Conservation (phyloP, 2,329 filamentous ascomycete genomes). For the Thelonectria discophora region DNA sequence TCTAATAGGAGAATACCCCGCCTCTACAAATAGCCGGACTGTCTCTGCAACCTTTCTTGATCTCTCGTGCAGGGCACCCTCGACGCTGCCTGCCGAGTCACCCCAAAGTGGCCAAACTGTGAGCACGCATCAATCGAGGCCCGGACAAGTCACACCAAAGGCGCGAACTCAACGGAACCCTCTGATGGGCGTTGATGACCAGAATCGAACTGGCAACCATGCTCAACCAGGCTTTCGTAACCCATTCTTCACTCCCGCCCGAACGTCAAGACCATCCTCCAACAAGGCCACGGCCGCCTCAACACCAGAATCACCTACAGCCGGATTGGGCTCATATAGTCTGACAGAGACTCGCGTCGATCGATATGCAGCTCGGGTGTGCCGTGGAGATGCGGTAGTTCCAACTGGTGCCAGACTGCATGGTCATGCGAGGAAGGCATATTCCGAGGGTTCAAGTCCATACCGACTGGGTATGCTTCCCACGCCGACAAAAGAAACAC, state of each 20-base stretch:
- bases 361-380: slow-evolving; percentile 4
- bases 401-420: slow-evolving; percentile 4
- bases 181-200: background rate
- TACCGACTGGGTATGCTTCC: background rate
- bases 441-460: background rate
- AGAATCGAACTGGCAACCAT: slow-evolving; percentile 10
- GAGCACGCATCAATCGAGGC: background rate
- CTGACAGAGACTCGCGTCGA: background rate
- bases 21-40: background rate
- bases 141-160: background rate
- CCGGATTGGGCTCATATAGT: background rate
- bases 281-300: slow-evolving; percentile 12
- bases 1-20: slow-evolving; percentile 6
- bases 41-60: background rate
- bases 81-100: slow-evolving; percentile 7
- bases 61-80: slow-evolving; percentile 20
- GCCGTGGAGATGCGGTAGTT: slow-evolving; percentile 1
- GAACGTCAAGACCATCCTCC: slow-evolving; percentile 17
- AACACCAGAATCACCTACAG: background rate
- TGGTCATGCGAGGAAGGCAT: background rate
- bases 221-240: slow-evolving; percentile 20
- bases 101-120: background rate
- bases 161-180: background rate
- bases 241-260: slow-evolving; percentile 23
- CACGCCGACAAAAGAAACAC: slow-evolving; percentile 8